These are phyloP conservation scores for Zygnema circumcarinatum DNA, from an alignment of 139 green algal species.

Conservation along the genomic window DNA sequence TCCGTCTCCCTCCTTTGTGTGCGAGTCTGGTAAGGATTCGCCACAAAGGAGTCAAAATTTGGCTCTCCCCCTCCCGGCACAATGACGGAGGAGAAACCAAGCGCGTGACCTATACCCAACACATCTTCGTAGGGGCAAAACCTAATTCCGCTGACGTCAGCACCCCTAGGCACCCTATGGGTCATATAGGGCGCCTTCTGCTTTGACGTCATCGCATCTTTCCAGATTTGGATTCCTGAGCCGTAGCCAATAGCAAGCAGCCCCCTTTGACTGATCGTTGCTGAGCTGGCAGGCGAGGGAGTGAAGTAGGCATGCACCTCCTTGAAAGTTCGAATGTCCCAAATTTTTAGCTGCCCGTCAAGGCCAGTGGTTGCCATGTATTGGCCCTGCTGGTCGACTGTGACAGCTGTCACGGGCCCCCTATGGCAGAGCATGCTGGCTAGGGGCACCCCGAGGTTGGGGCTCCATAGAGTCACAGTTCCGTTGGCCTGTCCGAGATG, in stretches of 20 bases:
- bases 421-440: constrained; percentile 93
- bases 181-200: constrained; percentile 79
- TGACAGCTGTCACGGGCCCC: constrained; percentile 61
- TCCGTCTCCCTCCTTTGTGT: constrained; percentile 87
- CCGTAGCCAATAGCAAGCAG: constrained; percentile 87
- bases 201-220: constrained; percentile 83
- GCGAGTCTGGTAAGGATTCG: constrained; percentile 85
- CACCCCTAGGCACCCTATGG: background rate
- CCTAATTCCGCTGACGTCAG: constrained; percentile 58
- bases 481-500: constrained; percentile 86
- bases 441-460: constrained; percentile 84
- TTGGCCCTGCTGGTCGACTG: constrained; percentile 77
- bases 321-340: constrained; percentile 87
- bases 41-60: constrained; percentile 97
- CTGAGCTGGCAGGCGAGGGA: constrained; percentile 69
- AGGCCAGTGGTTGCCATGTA: constrained; percentile 87
- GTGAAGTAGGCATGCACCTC: constrained; percentile 90
- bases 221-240: constrained; percentile 61
- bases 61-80: constrained; percentile 93
- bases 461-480: constrained; percentile 89
- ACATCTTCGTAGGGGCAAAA: constrained; percentile 98
- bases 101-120: constrained; percentile 79
- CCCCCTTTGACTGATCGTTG: constrained; percentile 92
- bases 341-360: constrained; percentile 85
- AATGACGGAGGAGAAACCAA: constrained; percentile 73